phyloP scores from a whole-genome alignment of 2,329 filamentous ascomycete genomes.

The Huntiella decipiens region DNA sequence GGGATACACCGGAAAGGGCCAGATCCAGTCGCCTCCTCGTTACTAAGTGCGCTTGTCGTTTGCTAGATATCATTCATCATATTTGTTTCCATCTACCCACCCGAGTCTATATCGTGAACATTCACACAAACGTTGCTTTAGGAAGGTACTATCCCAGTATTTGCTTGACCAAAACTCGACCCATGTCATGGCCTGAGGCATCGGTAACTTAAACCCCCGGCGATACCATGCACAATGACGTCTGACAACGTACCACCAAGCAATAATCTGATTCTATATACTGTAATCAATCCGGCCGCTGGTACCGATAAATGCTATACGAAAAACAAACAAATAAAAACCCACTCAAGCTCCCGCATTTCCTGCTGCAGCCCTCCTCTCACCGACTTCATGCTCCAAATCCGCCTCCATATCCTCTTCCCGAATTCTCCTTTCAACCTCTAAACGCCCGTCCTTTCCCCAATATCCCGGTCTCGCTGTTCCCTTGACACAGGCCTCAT shows the following conservation, averaged over 20 bases:
- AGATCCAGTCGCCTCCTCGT: constrained; percentile 50
- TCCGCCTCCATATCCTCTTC: constrained; percentile 32
- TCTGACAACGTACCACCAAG: too few species aligned
- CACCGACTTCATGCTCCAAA: too few species aligned
- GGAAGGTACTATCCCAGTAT: too few species aligned
- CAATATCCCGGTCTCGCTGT: constrained; percentile 40
- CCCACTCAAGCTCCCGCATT: neutral
- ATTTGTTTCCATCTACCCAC: neutral
- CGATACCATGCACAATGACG: too few species aligned
- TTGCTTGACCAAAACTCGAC: too few species aligned
- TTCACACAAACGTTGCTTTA: too few species aligned
- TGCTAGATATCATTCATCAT: constrained; percentile 9
- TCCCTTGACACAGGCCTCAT: constrained; percentile 46
- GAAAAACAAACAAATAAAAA: constrained; percentile 1
- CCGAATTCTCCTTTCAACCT: constrained; percentile 47
- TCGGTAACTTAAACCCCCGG: too few species aligned
- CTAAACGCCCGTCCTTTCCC: constrained; percentile 51
- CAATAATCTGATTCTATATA: too few species aligned
- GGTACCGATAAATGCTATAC: neutral
- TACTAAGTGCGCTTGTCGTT: constrained; percentile 19
- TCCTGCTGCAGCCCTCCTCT: too few species aligned
- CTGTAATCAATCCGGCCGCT: too few species aligned
- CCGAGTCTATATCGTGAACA: constrained; percentile 5
- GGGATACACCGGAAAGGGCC: constrained; percentile 59
- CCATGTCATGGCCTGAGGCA: neutral